Evolutionary conservation across 495 filamentous ascomycete species (phyloP).

Genomic region (Chlorociboria aeruginascens): DNA sequence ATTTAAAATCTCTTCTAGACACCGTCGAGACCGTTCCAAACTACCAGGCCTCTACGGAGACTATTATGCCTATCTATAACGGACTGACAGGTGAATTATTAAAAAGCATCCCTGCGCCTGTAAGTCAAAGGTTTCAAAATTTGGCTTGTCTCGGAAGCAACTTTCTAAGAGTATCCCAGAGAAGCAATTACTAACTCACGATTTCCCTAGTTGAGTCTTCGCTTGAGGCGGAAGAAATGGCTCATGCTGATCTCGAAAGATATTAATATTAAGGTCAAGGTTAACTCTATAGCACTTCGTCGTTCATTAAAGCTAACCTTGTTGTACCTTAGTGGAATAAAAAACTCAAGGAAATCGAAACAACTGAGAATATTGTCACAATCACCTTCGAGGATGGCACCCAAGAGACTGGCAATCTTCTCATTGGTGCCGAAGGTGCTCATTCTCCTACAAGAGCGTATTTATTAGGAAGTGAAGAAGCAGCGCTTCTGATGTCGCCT

Average conservation of each 20-base stretch:
- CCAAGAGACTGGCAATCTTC: constrained; percentile 20
- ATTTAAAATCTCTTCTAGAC: constrained; percentile 23
- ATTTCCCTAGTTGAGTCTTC: constrained; percentile 21
- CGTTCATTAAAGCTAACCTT: not conserved
- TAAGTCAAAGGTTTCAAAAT: no score
- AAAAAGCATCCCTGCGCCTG: constrained; percentile 20
- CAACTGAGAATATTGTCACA: constrained; percentile 17
- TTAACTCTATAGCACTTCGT: constrained; percentile 2
- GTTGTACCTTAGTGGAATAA: constrained; percentile 1
- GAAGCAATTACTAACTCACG: no score
- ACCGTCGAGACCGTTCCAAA: constrained; percentile 29
- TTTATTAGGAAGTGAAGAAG: constrained; percentile 23
- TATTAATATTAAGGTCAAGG: constrained; percentile 31
- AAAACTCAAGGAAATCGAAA: constrained; percentile 15
- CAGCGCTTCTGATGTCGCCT: constrained; percentile 13
- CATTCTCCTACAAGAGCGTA: constrained; percentile 26
- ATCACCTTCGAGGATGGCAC: constrained; percentile 30
- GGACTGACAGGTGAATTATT: constrained; percentile 30
- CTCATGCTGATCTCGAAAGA: constrained; percentile 26
- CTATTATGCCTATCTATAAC: constrained; percentile 28
- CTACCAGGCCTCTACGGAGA: constrained; percentile 19
- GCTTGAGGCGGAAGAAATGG: constrained; percentile 30
- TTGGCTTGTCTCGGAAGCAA: no score
- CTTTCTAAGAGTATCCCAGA: no score
- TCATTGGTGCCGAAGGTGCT: constrained; percentile 33